phyloP scores from a whole-genome alignment of 2,329 filamentous ascomycete genomes.

The Chaetothyriales sp. region DNA sequence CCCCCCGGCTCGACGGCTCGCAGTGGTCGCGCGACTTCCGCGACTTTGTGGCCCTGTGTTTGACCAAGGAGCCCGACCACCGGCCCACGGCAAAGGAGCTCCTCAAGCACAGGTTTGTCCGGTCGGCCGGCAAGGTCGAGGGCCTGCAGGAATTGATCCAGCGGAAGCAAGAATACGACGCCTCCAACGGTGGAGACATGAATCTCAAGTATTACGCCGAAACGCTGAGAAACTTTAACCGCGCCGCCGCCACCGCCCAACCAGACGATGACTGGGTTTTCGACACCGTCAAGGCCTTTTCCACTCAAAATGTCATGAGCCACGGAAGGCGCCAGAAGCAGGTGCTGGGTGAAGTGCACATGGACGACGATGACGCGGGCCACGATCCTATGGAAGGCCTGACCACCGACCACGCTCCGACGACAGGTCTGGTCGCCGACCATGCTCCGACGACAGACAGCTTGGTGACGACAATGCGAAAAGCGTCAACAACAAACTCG shows the following conservation, averaged over 20 bases:
- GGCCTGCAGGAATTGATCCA: slow-evolving; percentile 72
- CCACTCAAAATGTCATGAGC: slow-evolving; percentile 44
- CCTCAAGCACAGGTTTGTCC: slow-evolving; percentile 76
- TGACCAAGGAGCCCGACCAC: slow-evolving; percentile 81
- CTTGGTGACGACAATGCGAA: slow-evolving; percentile 8
- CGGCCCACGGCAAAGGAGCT: slow-evolving; percentile 77
- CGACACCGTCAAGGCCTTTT: slow-evolving; percentile 69
- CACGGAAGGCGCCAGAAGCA: slow-evolving; percentile 38
- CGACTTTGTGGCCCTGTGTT: slow-evolving; percentile 79
- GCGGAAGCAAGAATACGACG: slow-evolving; percentile 70
- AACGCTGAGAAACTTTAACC: slow-evolving; percentile 47
- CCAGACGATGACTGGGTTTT: slow-evolving; percentile 89
- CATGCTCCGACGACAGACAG: background rate
- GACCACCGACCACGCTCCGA: slow-evolving; percentile 12
- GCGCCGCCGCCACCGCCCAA: slow-evolving; percentile 37
- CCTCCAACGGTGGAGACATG: slow-evolving; percentile 52
- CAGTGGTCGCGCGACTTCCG: slow-evolving; percentile 81
- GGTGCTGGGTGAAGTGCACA: slow-evolving; percentile 27
- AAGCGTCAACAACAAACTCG: slow-evolving; percentile 4
- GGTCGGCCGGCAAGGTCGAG: slow-evolving; percentile 75
- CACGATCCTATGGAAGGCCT: slow-evolving; percentile 10
- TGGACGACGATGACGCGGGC: slow-evolving; percentile 25
- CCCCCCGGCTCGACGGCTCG: slow-evolving; percentile 68
- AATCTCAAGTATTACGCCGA: slow-evolving; percentile 86
- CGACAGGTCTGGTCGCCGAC: slow-evolving; percentile 10